Conservation (phyloP, 2,329 filamentous ascomycete genomes). For the Fusarium austroafricanum region DNA sequence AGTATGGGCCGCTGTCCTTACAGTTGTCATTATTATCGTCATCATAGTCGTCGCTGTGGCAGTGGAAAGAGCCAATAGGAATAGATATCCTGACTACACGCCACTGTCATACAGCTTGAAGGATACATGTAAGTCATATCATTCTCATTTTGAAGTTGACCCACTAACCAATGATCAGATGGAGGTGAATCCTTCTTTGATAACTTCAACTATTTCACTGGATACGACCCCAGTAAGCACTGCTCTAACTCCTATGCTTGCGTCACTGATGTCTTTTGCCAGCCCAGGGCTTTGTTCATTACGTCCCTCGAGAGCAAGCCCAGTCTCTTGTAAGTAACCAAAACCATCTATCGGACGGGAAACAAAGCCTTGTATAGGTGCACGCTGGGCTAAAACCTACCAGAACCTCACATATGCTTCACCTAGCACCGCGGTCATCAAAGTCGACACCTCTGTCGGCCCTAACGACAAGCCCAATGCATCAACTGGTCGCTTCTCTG, state of each 20-base stretch:
- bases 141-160: not conserved
- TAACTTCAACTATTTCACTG: constrained; percentile 64
- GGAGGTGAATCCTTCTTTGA: constrained; percentile 64
- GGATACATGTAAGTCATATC: constrained; percentile 59
- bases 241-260: not conserved
- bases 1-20: constrained; percentile 58
- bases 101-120: constrained; percentile 59
- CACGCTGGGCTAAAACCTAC: not conserved
- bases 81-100: constrained; percentile 62
- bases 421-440: constrained; percentile 63
- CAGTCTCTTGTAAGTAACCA: constrained; percentile 53
- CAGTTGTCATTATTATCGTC: constrained; percentile 58
- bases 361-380: not conserved
- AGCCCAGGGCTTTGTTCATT: constrained; percentile 65
- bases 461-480: constrained; percentile 61
- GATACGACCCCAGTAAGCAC: constrained; percentile 60
- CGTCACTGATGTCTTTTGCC: constrained; percentile 6
- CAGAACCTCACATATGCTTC: constrained; percentile 74
- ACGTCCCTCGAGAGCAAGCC: constrained; percentile 59
- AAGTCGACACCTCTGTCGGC: constrained; percentile 70
- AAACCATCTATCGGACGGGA: not conserved
- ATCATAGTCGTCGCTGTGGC: constrained; percentile 61
- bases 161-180: constrained; percentile 51
- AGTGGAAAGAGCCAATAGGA: constrained; percentile 54
- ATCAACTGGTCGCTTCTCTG: constrained; percentile 70